These are phyloP conservation scores for Solanum infundibuliforme DNA, from an alignment of 257 asterid genomes.

Conservation along the genomic window DNA sequence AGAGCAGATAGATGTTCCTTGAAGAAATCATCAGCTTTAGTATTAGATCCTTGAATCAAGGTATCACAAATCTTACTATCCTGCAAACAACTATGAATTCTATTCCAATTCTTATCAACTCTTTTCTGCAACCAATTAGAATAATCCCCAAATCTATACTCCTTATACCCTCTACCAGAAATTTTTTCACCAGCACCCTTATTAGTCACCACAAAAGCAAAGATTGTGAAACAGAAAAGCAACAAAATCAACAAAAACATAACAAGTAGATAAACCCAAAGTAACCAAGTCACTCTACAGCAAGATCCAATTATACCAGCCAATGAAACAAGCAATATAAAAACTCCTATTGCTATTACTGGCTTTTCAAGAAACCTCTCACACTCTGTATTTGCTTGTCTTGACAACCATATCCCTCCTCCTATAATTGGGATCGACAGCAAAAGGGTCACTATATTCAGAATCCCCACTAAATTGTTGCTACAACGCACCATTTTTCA, in stretches of 20 bases:
- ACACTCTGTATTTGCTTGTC: conserved; percentile 64
- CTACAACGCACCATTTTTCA: conserved; percentile 54
- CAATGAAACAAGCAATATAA: conserved; percentile 57
- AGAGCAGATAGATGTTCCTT: conserved; percentile 47
- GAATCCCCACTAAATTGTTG: conserved; percentile 62
- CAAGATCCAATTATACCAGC: conserved; percentile 81
- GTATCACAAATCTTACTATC: conserved; percentile 59
- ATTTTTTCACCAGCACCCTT: conserved; percentile 69
- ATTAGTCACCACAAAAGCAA: conserved; percentile 85
- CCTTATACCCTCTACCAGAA: conserved; percentile 59
- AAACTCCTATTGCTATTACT: conserved; percentile 62
- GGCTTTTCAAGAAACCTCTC: conserved; percentile 74
- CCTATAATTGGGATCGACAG: conserved; percentile 71
- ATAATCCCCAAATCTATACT: conserved; percentile 76
- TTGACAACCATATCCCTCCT: conserved; percentile 78
- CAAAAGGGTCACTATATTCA: conserved; percentile 53
- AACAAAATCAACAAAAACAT: conserved; percentile 71
- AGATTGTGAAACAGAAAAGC: conserved; percentile 66
- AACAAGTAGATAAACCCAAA: conserved; percentile 68
- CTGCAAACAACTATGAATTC: conserved; percentile 53
- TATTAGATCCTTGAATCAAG: conserved; percentile 26
- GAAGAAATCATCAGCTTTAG: conserved; percentile 26
- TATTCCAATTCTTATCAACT: conserved; percentile 52
- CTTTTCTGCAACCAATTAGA: conserved; percentile 82
- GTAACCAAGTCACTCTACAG: conserved; percentile 67